phyloP scores from a whole-genome alignment of 257 asterid species.

The Mentha longifolia region DNA sequence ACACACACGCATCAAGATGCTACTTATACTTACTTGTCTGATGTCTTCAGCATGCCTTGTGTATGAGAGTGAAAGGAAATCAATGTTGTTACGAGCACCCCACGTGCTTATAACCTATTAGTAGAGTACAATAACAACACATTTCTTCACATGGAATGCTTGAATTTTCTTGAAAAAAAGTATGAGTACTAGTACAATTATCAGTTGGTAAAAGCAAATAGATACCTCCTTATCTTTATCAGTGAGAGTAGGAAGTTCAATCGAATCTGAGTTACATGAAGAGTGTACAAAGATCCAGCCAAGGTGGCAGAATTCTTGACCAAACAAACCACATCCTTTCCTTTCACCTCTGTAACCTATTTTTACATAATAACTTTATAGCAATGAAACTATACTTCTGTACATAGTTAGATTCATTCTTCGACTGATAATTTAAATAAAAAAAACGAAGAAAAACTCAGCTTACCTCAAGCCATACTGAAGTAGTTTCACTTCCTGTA shows the following conservation, averaged over 20 bases:
- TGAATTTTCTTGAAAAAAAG: not conserved
- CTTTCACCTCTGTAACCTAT: conserved; percentile 80
- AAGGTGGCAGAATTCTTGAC: conserved; percentile 83
- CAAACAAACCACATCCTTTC: conserved; percentile 74
- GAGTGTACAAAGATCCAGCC: conserved; percentile 77
- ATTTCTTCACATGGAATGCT: not conserved
- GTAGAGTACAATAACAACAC: not conserved
- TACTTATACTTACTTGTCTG: conserved; percentile 58
- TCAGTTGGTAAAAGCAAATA: not conserved
- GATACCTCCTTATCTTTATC: conserved; percentile 86
- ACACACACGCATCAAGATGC: conserved; percentile 7
- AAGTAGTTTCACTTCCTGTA: conserved; percentile 67
- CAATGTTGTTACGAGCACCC: conserved; percentile 86
- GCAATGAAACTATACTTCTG: not conserved
- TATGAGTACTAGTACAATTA: not conserved
- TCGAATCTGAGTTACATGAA: conserved; percentile 80
- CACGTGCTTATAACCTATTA: conserved; percentile 86
- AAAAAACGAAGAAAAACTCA: not conserved
- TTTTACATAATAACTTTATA: not conserved
- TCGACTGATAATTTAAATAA: no score
- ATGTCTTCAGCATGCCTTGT: conserved; percentile 91
- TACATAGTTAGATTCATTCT: no score
- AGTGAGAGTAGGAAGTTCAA: conserved; percentile 83
- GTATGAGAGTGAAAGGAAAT: conserved; percentile 87
- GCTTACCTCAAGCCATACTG: conserved; percentile 67